Evolutionary conservation across 108 stramenopile genomes (phyloP).

Genomic region (Stephanodiscus minutulus): DNA sequence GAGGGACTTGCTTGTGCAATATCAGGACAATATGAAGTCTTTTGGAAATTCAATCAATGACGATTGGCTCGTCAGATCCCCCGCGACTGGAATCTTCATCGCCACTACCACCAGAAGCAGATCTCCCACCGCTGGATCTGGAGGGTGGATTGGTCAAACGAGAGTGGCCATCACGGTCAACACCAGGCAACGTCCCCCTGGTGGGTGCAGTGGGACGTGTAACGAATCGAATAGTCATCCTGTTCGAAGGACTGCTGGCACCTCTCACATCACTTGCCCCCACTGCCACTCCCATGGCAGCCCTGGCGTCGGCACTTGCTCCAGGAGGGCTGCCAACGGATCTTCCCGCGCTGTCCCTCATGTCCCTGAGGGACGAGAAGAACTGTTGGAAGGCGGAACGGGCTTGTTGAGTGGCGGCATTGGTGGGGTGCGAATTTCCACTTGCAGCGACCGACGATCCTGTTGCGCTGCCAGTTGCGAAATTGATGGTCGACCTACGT

Average conservation of each 20-base stretch:
- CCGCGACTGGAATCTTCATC: background rate
- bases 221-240: constrained; percentile 12
- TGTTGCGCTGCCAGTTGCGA: background rate
- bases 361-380: background rate
- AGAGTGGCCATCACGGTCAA: background rate
- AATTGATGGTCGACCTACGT: background rate
- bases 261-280: background rate
- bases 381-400: background rate
- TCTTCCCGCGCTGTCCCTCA: background rate
- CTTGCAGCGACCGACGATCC: background rate
- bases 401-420: constrained; percentile 1
- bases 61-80: constrained; percentile 9
- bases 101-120: background rate
- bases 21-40: background rate
- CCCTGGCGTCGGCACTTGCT: background rate
- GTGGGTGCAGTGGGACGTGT: background rate
- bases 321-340: constrained; percentile 12
- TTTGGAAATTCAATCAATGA: background rate
- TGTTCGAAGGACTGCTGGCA: background rate
- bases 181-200: background rate
- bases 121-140: constrained; percentile 5
- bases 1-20: background rate
- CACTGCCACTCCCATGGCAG: background rate
- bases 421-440: background rate
- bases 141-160: background rate